Base-by-base conservation (phyloP, 441 rosid genomes). In the Bocquillonia castaneifolia region DNA sequence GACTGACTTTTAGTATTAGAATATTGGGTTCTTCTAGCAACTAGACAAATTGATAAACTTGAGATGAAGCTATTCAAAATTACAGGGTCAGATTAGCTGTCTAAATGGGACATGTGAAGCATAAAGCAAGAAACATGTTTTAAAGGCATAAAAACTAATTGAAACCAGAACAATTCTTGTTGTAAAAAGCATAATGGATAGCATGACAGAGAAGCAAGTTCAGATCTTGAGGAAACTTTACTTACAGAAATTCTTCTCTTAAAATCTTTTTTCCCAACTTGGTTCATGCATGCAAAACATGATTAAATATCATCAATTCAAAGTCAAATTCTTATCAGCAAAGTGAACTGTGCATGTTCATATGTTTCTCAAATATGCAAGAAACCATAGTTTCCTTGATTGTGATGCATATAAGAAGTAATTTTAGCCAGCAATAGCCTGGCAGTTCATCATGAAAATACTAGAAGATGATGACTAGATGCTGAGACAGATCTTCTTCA, bases 121-220 rank as follows among this genome's bases (percentile, higher is more conserved):
- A 32, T 20, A 23, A 58, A 63, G 18, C 55, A 45, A 10, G 66
- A 63, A n/a, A 45, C 55, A 25, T 60, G 64, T 60, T 20, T 6
- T 23, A 15, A 39, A 39, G 29, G 48, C 28, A 37, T 10, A 59
- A 36, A 58, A 25, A 25, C 56, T 23, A 31, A 52, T 5, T 36
- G 18, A 40, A 39, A 23, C 10, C 22, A 28, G 9, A 40, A 60
- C 45, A 22, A 13, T 60, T 36, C n/a, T 36, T 50, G 8, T 50
- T 29, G 44, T 12, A n/a, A 32, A 8, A 28, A 63, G 36, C 55
- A 47, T 10, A 47, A 47, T 0, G 40, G n/a, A 28, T 48, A 29
- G 42, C 28, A 29, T 31, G 28, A 45, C 56, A 63, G 42, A 48
- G 67, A 48, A 64, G 55, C 42, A 60, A 42, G 45, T 25, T 42